Conservation (phyloP, 805 yeast genomes). For the Nakazawaea wyomingensis region DNA sequence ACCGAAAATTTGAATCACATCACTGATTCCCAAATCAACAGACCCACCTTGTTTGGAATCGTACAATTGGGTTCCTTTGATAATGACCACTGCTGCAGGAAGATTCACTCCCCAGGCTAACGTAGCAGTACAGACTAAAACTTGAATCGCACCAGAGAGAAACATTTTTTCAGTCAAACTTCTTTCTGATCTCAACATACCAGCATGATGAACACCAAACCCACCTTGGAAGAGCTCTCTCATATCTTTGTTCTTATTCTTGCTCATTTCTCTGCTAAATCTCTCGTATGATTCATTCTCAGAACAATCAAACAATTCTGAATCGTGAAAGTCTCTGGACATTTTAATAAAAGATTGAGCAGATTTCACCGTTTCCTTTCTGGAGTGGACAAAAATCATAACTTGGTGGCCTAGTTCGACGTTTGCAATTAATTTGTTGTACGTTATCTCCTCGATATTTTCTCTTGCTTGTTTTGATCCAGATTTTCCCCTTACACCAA, state of each 20-base stretch:
- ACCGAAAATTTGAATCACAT: conserved; percentile 96
- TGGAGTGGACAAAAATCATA: conserved; percentile 94
- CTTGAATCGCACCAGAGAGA: conserved; percentile 77
- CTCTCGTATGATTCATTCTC: conserved; percentile 35
- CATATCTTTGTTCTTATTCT: conserved; percentile 72
- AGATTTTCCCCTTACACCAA: conserved; percentile 84
- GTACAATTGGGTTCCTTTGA: conserved; percentile 95
- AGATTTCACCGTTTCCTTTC: conserved; percentile 87
- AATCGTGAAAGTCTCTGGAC: conserved; percentile 60
- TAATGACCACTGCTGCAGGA: conserved; percentile 96
- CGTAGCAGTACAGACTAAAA: conserved; percentile 93
- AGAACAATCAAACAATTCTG: conserved; percentile 52
- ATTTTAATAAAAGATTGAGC: conserved; percentile 65
- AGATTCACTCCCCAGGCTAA: conserved; percentile 99
- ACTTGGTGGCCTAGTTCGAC: conserved; percentile 74
- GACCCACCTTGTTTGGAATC: conserved; percentile 94
- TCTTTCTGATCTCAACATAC: conserved; percentile 88
- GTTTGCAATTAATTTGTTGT: conserved; percentile 68
- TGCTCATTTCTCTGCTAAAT: conserved; percentile 59
- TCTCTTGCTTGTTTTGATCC: conserved; percentile 70
- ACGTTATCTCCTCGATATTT: conserved; percentile 69
- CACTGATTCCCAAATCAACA: conserved; percentile 89
- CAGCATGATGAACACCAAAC: conserved; percentile 96
- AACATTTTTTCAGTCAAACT: conserved; percentile 87
- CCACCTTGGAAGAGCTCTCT: conserved; percentile 77